phyloP scores from a whole-genome alignment of 371 early-diverging fungal species.

The Amoeboaphelidium protococcarum region DNA sequence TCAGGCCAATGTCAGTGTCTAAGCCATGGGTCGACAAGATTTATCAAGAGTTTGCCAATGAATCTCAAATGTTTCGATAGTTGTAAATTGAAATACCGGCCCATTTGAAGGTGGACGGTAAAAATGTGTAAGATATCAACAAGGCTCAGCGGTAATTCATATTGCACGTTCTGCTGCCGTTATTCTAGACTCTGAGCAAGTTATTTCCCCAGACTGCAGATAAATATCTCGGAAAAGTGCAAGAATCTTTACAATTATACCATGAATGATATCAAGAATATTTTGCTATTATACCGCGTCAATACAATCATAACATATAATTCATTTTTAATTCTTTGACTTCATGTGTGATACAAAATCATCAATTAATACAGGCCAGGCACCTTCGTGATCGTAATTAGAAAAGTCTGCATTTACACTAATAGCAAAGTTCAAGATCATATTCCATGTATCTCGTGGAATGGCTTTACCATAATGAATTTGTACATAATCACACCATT shows the following conservation, averaged over 20 bases:
- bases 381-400: constrained; percentile 35
- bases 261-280: background rate
- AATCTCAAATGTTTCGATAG: background rate
- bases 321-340: background rate
- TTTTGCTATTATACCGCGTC: background rate
- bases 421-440: constrained; percentile 45
- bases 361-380: constrained; percentile 58
- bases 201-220: background rate
- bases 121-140: background rate
- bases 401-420: constrained; percentile 27
- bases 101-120: background rate
- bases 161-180: background rate
- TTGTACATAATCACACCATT: constrained; percentile 41
- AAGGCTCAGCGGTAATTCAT: background rate
- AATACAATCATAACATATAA: background rate
- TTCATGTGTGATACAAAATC: constrained; percentile 18
- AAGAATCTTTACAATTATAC: too few relatives aligned
- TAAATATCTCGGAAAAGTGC: background rate
- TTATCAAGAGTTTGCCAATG: background rate
- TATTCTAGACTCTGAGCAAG: background rate
- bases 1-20: background rate
- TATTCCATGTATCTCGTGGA: constrained; percentile 55
- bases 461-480: constrained; percentile 45
- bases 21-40: background rate
- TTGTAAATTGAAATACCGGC: background rate